phyloP scores from a whole-genome alignment of 768 basidiomycete species.

The Pholiota conissans region DNA sequence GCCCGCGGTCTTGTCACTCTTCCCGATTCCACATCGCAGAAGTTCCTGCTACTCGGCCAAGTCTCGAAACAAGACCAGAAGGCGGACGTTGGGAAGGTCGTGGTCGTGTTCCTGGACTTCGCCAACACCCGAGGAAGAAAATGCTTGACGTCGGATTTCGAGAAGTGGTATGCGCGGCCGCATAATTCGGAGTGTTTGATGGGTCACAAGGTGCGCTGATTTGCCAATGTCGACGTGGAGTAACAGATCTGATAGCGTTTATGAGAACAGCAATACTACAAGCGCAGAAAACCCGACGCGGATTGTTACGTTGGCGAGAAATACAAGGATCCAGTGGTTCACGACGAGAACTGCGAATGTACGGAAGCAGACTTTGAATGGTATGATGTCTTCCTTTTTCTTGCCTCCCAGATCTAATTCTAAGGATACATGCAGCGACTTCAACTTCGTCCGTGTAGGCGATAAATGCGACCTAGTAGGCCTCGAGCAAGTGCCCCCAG shows the following conservation, averaged over 20 bases:
- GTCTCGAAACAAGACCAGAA: conserved; percentile 60
- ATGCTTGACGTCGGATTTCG: conserved; percentile 74
- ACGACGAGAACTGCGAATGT: conserved; percentile 84
- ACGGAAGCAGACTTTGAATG: conserved; percentile 92
- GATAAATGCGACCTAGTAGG: conserved; percentile 81
- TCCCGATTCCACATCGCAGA: conserved; percentile 95
- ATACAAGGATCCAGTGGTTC: conserved; percentile 81
- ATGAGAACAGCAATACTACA: conserved; percentile 83
- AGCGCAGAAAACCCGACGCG: conserved; percentile 75
- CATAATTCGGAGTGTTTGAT: conserved; percentile 78
- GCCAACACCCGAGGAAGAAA: conserved; percentile 62
- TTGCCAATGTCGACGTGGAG: neutral
- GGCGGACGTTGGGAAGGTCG: conserved; percentile 58
- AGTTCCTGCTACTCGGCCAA: conserved; percentile 87
- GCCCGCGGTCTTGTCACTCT: conserved; percentile 83
- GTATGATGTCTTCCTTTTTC: conserved; percentile 36
- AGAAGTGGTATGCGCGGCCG: conserved; percentile 83
- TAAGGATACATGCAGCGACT: conserved; percentile 58
- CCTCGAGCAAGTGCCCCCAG: conserved; percentile 83
- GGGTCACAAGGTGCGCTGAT: conserved; percentile 78
- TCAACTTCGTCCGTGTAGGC: conserved; percentile 79
- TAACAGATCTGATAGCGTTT: neutral
- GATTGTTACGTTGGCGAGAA: conserved; percentile 91
- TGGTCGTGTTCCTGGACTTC: conserved; percentile 84
- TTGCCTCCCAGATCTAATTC: conserved; percentile 3